phyloP scores from a whole-genome alignment of 2,329 filamentous ascomycete species.

The Juglanconis sp. region DNA sequence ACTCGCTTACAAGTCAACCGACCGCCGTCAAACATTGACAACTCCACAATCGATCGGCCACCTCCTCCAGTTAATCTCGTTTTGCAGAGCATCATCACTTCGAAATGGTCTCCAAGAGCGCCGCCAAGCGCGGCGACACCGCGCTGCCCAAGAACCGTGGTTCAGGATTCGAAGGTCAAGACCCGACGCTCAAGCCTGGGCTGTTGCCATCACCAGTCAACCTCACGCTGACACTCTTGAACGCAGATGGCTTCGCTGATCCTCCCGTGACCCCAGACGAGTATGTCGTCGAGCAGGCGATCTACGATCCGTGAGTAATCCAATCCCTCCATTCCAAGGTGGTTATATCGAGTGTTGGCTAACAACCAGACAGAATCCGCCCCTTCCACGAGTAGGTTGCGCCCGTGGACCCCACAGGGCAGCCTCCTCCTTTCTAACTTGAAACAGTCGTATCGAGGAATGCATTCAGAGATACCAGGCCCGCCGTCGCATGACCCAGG shows the following conservation, averaged over 20 bases:
- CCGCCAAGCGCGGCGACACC: conserved; percentile 34
- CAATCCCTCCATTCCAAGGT: neutral
- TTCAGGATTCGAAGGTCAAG: conserved; percentile 68
- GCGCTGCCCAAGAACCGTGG: conserved; percentile 42
- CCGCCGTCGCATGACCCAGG: conserved; percentile 68
- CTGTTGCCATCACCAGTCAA: neutral
- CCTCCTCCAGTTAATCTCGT: neutral
- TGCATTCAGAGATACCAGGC: conserved; percentile 80
- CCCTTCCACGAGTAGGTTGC: conserved; percentile 53
- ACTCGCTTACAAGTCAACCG: neutral
- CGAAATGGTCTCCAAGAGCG: conserved; percentile 24
- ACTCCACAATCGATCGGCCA: neutral
- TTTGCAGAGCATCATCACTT: neutral
- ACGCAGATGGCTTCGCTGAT: conserved; percentile 70
- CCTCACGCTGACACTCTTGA: neutral
- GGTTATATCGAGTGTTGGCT: conserved; percentile 16
- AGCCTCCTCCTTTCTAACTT: conserved; percentile 4
- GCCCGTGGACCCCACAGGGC: neutral
- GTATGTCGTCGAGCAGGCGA: conserved; percentile 57
- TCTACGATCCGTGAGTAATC: conserved; percentile 63
- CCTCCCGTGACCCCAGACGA: conserved; percentile 72
- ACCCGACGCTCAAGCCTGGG: conserved; percentile 10
- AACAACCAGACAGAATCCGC: conserved; percentile 36
- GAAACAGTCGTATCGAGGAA: conserved; percentile 70
- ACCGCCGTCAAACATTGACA: neutral